Base-by-base conservation (phyloP, 2,329 filamentous ascomycete species). In the Monosporascus sp. region DNA sequence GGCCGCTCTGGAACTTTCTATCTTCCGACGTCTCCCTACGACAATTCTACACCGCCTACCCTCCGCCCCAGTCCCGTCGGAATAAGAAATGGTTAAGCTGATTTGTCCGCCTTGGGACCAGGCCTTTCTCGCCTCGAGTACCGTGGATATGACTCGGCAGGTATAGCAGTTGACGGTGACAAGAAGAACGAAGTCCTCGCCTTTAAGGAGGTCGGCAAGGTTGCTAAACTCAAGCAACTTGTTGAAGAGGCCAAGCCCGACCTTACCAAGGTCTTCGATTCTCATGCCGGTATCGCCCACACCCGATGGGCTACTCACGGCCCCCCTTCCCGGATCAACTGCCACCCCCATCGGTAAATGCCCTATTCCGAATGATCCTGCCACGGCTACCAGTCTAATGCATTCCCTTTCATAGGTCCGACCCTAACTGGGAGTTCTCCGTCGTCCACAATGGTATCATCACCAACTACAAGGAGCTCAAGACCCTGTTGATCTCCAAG, bases 391-490 rank as follows among this genome's bases (percentile, higher is more conserved):
- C 52, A 49, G 54, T 64, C 57, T 61, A 62, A 61, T 60, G 56
- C 58, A 36, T 56, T 53, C 49, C 49, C 45, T 53, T 50, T 54
- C n/a, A 19, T 61, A 95, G 92, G 75, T 97, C 93, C 62, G 94
- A 99, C 74, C 85, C 88, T 66, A 90, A 79, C 68, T 99, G 93
- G 91, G 89, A 99, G 77, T 99, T 99, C 75, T 83, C 90, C 62
- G 87, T 99, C 66, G 94, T 97, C 57, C 94, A 99, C 87, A 99
- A 99, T 77, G 94, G 94, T 71, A 99, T 99, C 82, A 99, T 99
- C 77, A 99, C 94, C 80, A 99, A 99, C 84, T 99, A 99, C 85
- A 99, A 99, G 83, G 94, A 99, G 79, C 80, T 99, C 67, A 96
- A 93, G 85, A 90, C 88, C 59, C 86, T 99, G 60, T 83, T 99